Evolutionary conservation across 768 basidiomycete species (phyloP).

Genomic region (Hypholoma fasciculare): DNA sequence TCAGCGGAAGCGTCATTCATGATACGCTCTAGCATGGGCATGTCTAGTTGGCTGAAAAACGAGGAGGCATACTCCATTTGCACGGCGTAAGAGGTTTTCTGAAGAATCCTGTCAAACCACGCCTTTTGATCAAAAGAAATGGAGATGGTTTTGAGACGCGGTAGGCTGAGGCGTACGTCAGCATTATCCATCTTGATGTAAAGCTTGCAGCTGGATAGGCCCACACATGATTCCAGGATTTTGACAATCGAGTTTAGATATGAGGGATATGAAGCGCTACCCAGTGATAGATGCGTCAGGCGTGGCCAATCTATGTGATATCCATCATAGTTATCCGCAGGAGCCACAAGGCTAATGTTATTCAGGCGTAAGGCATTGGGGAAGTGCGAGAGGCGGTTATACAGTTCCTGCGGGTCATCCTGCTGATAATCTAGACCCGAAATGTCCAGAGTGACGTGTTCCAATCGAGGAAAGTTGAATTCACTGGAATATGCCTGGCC

Average conservation of each 20-base stretch:
- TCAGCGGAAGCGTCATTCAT: neutral
- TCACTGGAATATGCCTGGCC: neutral
- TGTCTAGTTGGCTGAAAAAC: too few relatives aligned
- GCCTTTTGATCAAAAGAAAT: neutral
- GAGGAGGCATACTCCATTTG: neutral
- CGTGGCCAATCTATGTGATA: neutral
- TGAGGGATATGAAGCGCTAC: neutral
- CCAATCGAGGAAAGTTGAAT: neutral
- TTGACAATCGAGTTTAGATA: neutral
- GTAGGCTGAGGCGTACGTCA: neutral
- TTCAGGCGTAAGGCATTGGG: neutral
- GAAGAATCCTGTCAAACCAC: neutral
- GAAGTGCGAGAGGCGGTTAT: neutral
- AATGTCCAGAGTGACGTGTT: neutral
- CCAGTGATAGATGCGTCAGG: neutral
- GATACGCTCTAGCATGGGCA: neutral
- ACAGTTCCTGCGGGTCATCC: neutral
- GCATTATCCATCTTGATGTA: neutral
- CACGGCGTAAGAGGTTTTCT: neutral
- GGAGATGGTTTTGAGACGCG: neutral
- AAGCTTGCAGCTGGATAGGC: neutral
- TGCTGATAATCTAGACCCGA: neutral
- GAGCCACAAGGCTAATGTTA: neutral
- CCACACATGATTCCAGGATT: neutral
- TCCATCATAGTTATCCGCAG: neutral